A percentile compares a stretch with the other conserved stretches of the same genome.
Evolutionary conservation across 106 monocot species (phyloP).

Genomic region (Acorus calamus): DNA sequence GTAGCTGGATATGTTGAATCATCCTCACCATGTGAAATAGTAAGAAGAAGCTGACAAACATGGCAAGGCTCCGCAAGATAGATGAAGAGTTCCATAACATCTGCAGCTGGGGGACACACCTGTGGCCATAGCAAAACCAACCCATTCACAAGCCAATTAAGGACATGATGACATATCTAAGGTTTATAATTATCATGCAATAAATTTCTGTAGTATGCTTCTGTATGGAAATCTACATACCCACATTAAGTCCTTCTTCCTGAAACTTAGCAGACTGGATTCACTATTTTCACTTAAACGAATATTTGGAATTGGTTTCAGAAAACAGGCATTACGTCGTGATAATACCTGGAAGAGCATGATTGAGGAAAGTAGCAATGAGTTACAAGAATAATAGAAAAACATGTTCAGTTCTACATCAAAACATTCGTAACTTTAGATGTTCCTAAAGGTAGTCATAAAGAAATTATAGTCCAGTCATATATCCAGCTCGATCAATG

Average conservation of each 20-base stretch:
- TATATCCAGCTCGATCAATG: too few species aligned
- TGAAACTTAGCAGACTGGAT: constrained; percentile 81
- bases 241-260: constrained; percentile 80
- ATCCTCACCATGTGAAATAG: constrained; percentile 74
- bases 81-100: constrained; percentile 94
- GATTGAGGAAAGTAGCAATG: too few species aligned
- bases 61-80: constrained; percentile 94
- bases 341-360: constrained; percentile 55
- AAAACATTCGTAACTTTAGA: too few species aligned
- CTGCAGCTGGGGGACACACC: constrained; percentile 82
- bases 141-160: neutral
- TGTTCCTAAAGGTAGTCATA: too few species aligned
- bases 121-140: constrained; percentile 22
- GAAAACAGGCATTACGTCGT: constrained; percentile 63
- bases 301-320: constrained; percentile 72
- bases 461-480: too few species aligned
- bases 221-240: constrained; percentile 29
- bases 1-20: constrained; percentile 82
- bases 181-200: too few species aligned
- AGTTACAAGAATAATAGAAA: too few species aligned
- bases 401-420: too few species aligned
- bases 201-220: neutral
- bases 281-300: constrained; percentile 41
- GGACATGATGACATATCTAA: neutral
- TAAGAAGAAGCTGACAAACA: constrained; percentile 90